Conservation (phyloP, 2,329 filamentous ascomycete genomes). For the Calonectria montana region DNA sequence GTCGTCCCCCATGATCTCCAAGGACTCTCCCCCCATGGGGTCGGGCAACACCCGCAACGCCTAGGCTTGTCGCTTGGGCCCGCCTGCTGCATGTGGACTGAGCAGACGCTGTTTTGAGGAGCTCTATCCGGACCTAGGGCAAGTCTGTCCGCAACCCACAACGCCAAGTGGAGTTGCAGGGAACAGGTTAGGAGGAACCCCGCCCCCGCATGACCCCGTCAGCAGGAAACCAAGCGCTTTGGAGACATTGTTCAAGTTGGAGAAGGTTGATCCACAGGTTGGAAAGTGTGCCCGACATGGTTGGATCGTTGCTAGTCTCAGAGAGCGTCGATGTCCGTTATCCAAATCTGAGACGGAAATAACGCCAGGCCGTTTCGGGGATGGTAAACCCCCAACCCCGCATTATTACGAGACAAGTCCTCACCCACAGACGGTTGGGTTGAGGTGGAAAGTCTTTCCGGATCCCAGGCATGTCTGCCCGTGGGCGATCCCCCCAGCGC, state of each 20-base stretch:
- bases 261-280: constrained; percentile 3
- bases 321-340: background rate
- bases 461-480: background rate
- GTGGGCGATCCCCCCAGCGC: background rate
- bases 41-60: background rate
- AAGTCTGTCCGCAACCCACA: constrained; percentile 6
- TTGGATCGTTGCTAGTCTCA: background rate
- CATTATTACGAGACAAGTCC: background rate
- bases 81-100: background rate
- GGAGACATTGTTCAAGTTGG: constrained; percentile 7
- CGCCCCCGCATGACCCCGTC: constrained; percentile 9
- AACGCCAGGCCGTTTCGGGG: background rate
- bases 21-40: constrained; percentile 9
- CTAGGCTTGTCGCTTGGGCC: background rate
- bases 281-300: constrained; percentile 19
- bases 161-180: constrained; percentile 11
- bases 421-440: background rate
- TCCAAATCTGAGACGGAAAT: background rate
- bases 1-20: background rate
- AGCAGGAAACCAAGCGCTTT: background rate
- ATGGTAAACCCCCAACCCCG: constrained; percentile 2
- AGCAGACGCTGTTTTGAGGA: background rate
- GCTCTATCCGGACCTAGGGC: background rate
- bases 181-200: background rate
- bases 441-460: constrained; percentile 18